phyloP scores from a whole-genome alignment of 805 yeast genomes.

The Kodamaea lidongshanica region DNA sequence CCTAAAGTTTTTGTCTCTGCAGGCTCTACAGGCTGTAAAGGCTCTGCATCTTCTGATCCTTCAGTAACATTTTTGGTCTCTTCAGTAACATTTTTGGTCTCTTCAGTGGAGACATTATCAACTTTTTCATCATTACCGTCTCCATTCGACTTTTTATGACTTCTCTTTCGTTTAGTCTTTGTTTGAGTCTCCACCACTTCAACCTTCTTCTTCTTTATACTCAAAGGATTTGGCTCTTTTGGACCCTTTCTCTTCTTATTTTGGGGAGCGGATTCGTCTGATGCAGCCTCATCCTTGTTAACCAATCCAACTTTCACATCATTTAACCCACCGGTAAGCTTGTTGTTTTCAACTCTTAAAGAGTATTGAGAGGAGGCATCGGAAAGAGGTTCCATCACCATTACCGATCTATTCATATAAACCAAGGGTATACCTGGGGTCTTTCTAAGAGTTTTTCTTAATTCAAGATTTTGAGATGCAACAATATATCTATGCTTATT shows the following conservation, averaged over 20 bases:
- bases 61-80: not conserved
- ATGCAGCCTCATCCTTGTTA: slow-evolving; percentile 16
- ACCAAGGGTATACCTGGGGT: slow-evolving; percentile 89
- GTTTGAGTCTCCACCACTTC: slow-evolving; percentile 8
- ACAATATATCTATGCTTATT: slow-evolving; percentile 90
- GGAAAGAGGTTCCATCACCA: slow-evolving; percentile 93
- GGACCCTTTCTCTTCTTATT: slow-evolving; percentile 59
- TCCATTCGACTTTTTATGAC: slow-evolving; percentile 6
- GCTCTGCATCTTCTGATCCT: slow-evolving; percentile 1
- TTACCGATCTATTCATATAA: slow-evolving; percentile 83
- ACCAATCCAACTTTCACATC: slow-evolving; percentile 47
- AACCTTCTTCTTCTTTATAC: slow-evolving; percentile 71
- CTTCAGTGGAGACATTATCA: slow-evolving; percentile 1
- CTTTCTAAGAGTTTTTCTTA: slow-evolving; percentile 62
- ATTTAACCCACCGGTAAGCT: slow-evolving; percentile 75
- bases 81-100: not conserved
- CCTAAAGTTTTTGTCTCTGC: too few species aligned
- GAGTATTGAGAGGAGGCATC: slow-evolving; percentile 47
- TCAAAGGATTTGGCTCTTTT: slow-evolving; percentile 84
- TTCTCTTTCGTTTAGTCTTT: slow-evolving; percentile 9
- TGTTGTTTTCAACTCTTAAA: slow-evolving; percentile 51
- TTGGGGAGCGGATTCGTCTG: slow-evolving; percentile 13
- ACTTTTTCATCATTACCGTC: slow-evolving; percentile 1
- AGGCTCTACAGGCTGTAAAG: not conserved
- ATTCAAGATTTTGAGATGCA: slow-evolving; percentile 70